Conservation (phyloP, 2,329 filamentous ascomycete genomes). For the Diaporthe sp. region DNA sequence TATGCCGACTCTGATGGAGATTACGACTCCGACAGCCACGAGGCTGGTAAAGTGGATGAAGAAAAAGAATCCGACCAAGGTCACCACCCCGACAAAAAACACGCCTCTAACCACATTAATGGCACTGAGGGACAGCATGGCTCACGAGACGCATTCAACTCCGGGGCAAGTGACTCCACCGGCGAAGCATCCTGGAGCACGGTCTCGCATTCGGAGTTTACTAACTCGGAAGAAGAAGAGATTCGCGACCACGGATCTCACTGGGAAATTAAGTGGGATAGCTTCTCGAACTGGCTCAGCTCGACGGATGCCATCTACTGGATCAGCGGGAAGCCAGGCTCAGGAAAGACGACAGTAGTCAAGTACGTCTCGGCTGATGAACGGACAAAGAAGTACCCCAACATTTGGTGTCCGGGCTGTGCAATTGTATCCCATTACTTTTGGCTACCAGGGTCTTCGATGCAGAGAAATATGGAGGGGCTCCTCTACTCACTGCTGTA, state of each 20-base stretch:
- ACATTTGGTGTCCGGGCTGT: conserved; percentile 42
- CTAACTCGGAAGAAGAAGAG: neutral
- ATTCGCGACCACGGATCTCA: neutral
- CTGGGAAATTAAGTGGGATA: conserved; percentile 1
- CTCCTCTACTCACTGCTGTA: conserved; percentile 46
- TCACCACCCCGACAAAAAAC: no score
- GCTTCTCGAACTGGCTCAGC: conserved; percentile 23
- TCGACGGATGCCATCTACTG: conserved; percentile 44
- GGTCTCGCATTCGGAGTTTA: neutral
- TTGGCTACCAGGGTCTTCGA: conserved; percentile 47
- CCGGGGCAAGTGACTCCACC: neutral
- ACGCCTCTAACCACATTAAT: neutral
- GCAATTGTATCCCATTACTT: conserved; percentile 47
- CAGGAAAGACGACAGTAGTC: conserved; percentile 51
- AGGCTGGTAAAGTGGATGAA: neutral
- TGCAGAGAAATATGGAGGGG: conserved; percentile 47
- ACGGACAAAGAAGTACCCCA: conserved; percentile 40
- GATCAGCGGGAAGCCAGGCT: conserved; percentile 50
- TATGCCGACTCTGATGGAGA: neutral
- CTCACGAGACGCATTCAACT: neutral
- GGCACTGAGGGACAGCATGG: neutral
- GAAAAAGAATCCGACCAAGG: neutral
- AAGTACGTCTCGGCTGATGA: conserved; percentile 46
- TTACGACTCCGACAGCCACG: neutral
- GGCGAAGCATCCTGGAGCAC: neutral